Percentiles rank a stretch among this genome's conserved stretches.
Evolutionary conservation across 345 rosid genomes (phyloP).

Genomic region (Camelina sativa): DNA sequence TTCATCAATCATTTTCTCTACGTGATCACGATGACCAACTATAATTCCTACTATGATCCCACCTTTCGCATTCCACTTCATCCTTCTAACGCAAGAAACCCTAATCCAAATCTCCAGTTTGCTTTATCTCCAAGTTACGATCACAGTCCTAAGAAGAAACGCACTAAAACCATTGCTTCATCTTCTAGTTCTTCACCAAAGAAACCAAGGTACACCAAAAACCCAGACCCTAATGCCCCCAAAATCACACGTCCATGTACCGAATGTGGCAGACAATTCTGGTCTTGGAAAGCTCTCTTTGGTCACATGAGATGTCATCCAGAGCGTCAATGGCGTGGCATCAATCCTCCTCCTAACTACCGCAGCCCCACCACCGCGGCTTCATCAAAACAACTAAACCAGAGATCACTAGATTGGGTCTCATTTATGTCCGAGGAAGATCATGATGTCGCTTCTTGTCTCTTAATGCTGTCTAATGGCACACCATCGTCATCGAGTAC

Average conservation of each 20-base stretch:
- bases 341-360: slow-evolving; percentile 64
- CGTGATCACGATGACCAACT: slow-evolving; percentile 36
- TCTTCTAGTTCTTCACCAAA: slow-evolving; percentile 30
- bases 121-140: slow-evolving; percentile 42
- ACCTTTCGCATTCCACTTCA: slow-evolving; percentile 38
- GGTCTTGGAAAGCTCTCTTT: slow-evolving; percentile 91
- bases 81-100: slow-evolving; percentile 27
- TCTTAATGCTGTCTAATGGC: slow-evolving; percentile 57
- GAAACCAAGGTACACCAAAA: slow-evolving; percentile 56
- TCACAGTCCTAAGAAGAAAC: slow-evolving; percentile 56
- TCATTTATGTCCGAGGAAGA: slow-evolving; percentile 58
- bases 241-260: slow-evolving; percentile 82
- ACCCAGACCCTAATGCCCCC: slow-evolving; percentile 74
- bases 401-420: slow-evolving; percentile 17
- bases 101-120: slow-evolving; percentile 34
- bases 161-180: slow-evolving; percentile 46
- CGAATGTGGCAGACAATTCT: slow-evolving; percentile 89
- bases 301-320: slow-evolving; percentile 99
- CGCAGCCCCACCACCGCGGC: slow-evolving; percentile 37
- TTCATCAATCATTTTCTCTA: slow-evolving; percentile 19
- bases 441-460: slow-evolving; percentile 71
- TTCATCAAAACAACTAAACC: slow-evolving; percentile 29
- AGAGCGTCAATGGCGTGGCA: slow-evolving; percentile 85
- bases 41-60: slow-evolving; percentile 38
- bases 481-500: slow-evolving; percentile 1